phyloP scores from a whole-genome alignment of 768 basidiomycete species.

The Pisolithus marmoratus region DNA sequence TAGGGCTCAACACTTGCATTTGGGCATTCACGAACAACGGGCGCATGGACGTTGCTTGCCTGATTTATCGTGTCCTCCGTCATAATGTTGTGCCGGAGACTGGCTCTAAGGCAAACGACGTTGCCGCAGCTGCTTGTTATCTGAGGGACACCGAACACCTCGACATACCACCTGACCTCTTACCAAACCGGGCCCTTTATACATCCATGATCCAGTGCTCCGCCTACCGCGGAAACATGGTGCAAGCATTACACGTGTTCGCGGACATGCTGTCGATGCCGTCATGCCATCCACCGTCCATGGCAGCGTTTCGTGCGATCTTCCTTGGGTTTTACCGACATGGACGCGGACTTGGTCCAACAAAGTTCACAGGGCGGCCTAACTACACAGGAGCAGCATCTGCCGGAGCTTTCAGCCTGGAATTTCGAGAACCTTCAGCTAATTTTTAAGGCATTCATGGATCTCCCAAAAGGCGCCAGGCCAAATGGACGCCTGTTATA shows the following conservation, averaged over 20 bases:
- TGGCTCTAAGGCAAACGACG: constrained; percentile 28
- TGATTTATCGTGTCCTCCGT: constrained; percentile 61
- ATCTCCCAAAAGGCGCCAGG: constrained; percentile 39
- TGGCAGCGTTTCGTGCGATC: constrained; percentile 59
- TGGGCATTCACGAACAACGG: constrained; percentile 58
- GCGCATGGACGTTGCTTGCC: constrained; percentile 48
- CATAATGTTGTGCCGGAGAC: constrained; percentile 40
- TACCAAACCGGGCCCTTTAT: constrained; percentile 65
- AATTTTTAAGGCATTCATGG: constrained; percentile 59
- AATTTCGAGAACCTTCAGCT: constrained; percentile 47
- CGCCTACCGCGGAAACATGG: constrained; percentile 67
- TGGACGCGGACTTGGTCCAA: constrained; percentile 28
- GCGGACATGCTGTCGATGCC: constrained; percentile 55
- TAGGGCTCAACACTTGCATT: constrained; percentile 64
- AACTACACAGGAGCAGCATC: constrained; percentile 7
- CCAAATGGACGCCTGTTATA: constrained; percentile 47
- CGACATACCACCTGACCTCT: constrained; percentile 34
- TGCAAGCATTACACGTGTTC: constrained; percentile 49
- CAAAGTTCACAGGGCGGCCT: not conserved
- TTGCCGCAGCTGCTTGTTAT: constrained; percentile 30
- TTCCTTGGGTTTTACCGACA: constrained; percentile 73
- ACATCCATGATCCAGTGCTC: constrained; percentile 62
- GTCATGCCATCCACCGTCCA: constrained; percentile 35
- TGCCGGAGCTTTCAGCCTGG: constrained; percentile 36
- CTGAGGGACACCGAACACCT: constrained; percentile 43